Evolutionary conservation across 2,329 filamentous ascomycete genomes (phyloP), one percentile per base, ranked within the genome.

Genomic region (Colletotrichum godetiae): DNA sequence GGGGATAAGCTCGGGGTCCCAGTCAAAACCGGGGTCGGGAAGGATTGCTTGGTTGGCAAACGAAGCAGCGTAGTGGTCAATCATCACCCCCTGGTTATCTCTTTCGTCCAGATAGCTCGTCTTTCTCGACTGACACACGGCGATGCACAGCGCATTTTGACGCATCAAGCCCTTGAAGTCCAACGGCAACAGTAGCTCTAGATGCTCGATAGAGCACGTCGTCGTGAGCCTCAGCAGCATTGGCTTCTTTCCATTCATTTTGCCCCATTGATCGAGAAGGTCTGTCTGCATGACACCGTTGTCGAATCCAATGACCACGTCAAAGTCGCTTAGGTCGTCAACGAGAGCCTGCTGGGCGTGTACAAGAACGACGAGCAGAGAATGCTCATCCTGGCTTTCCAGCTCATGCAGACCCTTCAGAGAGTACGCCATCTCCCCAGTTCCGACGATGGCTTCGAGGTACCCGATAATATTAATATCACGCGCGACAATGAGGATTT

Each of bases 301-400:
- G 72, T 91, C 89, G 71, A 88, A 91, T 22, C 85, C 86, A 69
- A 91, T 84, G 59, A 91, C 83, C 13, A 87, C 82, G 68, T 91
- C 87, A 53, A 87, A 84, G 29, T 83, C 80, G 33, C 79, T 80
- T 4, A 82, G 80, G 31, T 86, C 79, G 2, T 81, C 77, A 4
- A 82, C 77, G n/a, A 81, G 69, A 15, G 79, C 79, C 42, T 85
- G 82, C 1, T 78, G 79, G 0, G 86, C 82, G 11, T 86, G 79
- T 3, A 82, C 84, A 12, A 90, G 78, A 19, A 84, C 82, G 8
- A 90, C 81, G 1, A 78, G 82, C 27, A 84, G 77, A n/a, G 77
- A 68, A 53, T 71, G 53, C 68, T 72, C 15, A 76, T 86, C 58
- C 52, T 78, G 69, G 64, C 75, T 59, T 78, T 76, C 75, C 84